Percentiles rank a stretch among this genome's conserved stretches.
phyloP scores from a whole-genome alignment of 2,329 filamentous ascomycete species.

The Diaporthe sp. region DNA sequence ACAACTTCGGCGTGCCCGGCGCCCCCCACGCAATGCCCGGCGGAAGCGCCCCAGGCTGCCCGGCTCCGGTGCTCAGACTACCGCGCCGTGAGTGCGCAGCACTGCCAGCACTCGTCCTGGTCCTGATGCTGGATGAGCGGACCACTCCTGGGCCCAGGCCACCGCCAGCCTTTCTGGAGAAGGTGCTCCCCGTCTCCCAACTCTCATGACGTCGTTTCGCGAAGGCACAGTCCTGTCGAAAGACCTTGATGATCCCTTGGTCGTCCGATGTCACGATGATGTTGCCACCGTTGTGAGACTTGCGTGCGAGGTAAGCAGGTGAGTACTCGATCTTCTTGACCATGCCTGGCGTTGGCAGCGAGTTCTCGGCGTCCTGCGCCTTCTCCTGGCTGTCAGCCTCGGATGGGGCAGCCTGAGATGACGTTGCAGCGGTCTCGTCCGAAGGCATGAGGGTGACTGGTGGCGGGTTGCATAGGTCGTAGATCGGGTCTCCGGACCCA shows the following conservation, averaged over 20 bases:
- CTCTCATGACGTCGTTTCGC: conserved; percentile 79
- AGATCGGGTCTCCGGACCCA: conserved; percentile 90
- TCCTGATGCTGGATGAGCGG: conserved; percentile 66
- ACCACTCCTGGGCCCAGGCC: conserved; percentile 66
- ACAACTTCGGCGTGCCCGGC: conserved; percentile 45
- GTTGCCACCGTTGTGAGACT: conserved; percentile 81
- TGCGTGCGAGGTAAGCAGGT: conserved; percentile 81
- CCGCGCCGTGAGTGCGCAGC: conserved; percentile 61
- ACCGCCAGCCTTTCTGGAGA: conserved; percentile 74
- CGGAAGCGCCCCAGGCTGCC: conserved; percentile 44
- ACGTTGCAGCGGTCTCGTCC: conserved; percentile 63
- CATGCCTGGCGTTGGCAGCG: conserved; percentile 38
- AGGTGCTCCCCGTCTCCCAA: conserved; percentile 82
- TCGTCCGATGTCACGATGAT: conserved; percentile 94
- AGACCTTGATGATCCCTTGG: conserved; percentile 90
- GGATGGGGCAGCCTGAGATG: conserved; percentile 44
- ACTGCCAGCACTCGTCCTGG: conserved; percentile 62
- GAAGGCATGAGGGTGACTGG: conserved; percentile 84
- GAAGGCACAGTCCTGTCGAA: conserved; percentile 92
- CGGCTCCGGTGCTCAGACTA: conserved; percentile 55
- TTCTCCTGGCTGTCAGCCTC: conserved; percentile 28
- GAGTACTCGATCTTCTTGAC: conserved; percentile 70
- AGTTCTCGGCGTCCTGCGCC: conserved; percentile 26
- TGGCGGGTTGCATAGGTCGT: conserved; percentile 94
- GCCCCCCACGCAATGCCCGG: conserved; percentile 39